Evolutionary conservation across 352 stramenopile species (phyloP).

Genomic region (Phytophthora constricta): DNA sequence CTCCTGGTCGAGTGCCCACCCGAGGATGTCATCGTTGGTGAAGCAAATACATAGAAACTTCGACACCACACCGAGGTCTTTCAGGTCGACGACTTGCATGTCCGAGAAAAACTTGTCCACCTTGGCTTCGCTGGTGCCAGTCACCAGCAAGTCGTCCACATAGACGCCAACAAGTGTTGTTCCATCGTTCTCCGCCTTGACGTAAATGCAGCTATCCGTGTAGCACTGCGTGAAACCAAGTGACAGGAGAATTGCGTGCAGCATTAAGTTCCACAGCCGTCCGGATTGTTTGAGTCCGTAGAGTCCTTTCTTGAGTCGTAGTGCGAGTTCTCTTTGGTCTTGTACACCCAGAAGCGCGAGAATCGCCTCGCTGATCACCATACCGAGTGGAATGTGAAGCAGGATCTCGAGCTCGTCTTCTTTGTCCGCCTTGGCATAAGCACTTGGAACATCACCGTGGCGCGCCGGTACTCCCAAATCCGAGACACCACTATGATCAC

Average conservation of each 20-base stretch:
- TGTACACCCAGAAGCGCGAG: slow-evolving; percentile 17
- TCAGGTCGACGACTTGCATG: slow-evolving; percentile 22
- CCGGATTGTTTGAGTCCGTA: slow-evolving; percentile 41
- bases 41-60: slow-evolving; percentile 18
- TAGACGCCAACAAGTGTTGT: slow-evolving; percentile 24
- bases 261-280: slow-evolving; percentile 29
- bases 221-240: slow-evolving; percentile 25
- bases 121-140: background rate
- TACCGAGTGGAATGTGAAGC: slow-evolving; percentile 27
- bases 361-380: slow-evolving; percentile 30
- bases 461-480: slow-evolving; percentile 22
- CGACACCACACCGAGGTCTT: slow-evolving; percentile 10
- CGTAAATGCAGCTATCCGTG: slow-evolving; percentile 42
- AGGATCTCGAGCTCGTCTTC: slow-evolving; percentile 32
- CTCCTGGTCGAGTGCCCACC: slow-evolving; percentile 8
- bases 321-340: slow-evolving; percentile 17
- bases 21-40: background rate
- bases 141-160: slow-evolving; percentile 41
- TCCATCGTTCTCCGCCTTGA: slow-evolving; percentile 1
- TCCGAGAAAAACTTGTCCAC: slow-evolving; percentile 16
- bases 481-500: slow-evolving; percentile 20
- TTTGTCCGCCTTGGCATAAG: slow-evolving; percentile 36
- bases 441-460: slow-evolving; percentile 37
- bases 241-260: slow-evolving; percentile 17
- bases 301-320: slow-evolving; percentile 32